Conservation (phyloP, 2,329 filamentous ascomycete genomes). For the Conoideocrella luteorostrata region DNA sequence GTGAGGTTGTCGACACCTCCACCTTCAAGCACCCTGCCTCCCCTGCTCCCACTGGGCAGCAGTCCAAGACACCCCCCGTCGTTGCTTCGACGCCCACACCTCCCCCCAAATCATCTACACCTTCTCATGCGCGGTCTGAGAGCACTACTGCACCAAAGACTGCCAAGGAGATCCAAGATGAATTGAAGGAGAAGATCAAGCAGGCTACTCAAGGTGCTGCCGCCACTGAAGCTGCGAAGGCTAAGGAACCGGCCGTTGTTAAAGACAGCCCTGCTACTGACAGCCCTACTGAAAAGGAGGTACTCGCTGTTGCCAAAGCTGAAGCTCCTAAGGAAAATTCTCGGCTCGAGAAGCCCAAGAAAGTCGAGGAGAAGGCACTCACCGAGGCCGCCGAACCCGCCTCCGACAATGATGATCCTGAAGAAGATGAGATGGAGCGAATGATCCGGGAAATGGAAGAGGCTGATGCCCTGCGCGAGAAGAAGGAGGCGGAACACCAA, state of each 20-base stretch:
- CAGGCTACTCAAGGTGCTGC: conserved; percentile 41
- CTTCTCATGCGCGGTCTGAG: conserved; percentile 64
- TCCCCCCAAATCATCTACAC: conserved; percentile 66
- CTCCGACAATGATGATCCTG: conserved; percentile 32
- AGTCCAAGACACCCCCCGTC: conserved; percentile 60
- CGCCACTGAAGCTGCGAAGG: conserved; percentile 22
- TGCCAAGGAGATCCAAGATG: conserved; percentile 73
- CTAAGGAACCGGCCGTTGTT: conserved; percentile 19
- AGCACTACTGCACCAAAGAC: conserved; percentile 64
- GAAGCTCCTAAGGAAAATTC: conserved; percentile 6
- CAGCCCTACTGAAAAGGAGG: conserved; percentile 20
- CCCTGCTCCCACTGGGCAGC: conserved; percentile 47
- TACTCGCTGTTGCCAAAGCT: neutral
- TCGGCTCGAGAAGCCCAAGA: neutral
- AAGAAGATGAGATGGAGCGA: conserved; percentile 52
- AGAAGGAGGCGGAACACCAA: conserved; percentile 37
- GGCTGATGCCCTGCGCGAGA: conserved; percentile 43
- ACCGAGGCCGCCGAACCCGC: conserved; percentile 21
- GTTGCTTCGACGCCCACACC: conserved; percentile 73
- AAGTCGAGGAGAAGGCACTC: conserved; percentile 15
- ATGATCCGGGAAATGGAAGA: conserved; percentile 59
- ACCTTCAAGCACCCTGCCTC: conserved; percentile 52
- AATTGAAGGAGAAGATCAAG: conserved; percentile 75
- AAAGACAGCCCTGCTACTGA: conserved; percentile 23
- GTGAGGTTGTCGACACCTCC: conserved; percentile 68